Conservation (phyloP, 495 filamentous ascomycete genomes). For the Trichoderma gamsii region DNA sequence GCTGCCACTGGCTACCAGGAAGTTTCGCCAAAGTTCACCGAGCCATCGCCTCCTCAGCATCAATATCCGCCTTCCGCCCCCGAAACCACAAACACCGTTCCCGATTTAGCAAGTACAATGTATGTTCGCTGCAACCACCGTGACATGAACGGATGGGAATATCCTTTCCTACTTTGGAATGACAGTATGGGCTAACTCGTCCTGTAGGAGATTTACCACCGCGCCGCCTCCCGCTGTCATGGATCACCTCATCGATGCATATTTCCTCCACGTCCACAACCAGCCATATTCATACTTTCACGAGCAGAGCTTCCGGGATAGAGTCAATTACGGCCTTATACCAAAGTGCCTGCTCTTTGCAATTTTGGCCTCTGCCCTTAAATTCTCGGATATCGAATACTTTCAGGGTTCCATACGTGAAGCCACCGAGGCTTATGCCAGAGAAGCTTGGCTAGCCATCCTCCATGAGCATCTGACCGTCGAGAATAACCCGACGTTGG, state of each 20-base stretch:
- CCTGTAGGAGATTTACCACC: not conserved
- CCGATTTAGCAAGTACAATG: not conserved
- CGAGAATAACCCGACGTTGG: not conserved
- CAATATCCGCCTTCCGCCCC: not conserved
- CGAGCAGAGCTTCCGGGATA: conserved; percentile 10
- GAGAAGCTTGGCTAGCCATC: not conserved
- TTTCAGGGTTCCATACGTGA: not conserved
- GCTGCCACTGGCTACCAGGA: not conserved
- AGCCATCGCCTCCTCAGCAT: conserved; percentile 4
- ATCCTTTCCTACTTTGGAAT: too few species aligned
- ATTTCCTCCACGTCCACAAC: conserved; percentile 7
- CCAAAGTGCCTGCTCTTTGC: conserved; percentile 2
- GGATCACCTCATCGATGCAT: conserved; percentile 3
- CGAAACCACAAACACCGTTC: not conserved
- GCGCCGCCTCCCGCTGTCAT: conserved; percentile 3
- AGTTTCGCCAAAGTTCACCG: not conserved
- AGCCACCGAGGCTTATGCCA: conserved; percentile 8
- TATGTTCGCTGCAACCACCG: not conserved
- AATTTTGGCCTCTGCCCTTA: not conserved
- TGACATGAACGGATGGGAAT: too few species aligned
- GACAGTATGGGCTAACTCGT: not conserved
- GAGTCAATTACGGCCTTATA: not conserved
- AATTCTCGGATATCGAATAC: conserved; percentile 1
- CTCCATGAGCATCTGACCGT: not conserved
- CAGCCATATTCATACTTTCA: conserved; percentile 5